These are phyloP conservation scores for Xylaria sp. DNA, from an alignment of 2,329 filamentous ascomycete species.

Conservation along the genomic window DNA sequence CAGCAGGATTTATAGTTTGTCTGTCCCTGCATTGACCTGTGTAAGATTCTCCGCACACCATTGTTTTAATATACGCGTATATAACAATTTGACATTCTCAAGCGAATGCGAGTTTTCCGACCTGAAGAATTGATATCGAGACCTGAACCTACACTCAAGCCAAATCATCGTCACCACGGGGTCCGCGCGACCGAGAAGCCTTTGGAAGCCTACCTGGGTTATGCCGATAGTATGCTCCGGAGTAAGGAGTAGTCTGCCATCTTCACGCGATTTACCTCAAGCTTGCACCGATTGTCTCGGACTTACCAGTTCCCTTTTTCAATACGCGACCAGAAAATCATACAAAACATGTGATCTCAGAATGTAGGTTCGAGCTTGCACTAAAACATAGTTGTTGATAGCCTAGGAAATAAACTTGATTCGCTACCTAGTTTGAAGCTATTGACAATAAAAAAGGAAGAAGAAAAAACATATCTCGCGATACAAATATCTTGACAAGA, in stretches of 20 bases:
- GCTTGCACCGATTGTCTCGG: neutral
- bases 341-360: too few relatives aligned
- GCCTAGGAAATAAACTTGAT: neutral
- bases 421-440: too few relatives aligned
- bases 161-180: too few relatives aligned
- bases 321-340: too few relatives aligned
- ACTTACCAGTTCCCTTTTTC: too few relatives aligned
- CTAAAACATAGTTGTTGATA: neutral
- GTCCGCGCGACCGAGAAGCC: too few relatives aligned
- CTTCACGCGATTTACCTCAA: neutral
- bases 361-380: too few relatives aligned
- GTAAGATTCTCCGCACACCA: neutral
- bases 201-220: too few relatives aligned
- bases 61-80: too few relatives aligned
- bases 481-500: conserved; percentile 39
- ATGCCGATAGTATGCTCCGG: neutral
- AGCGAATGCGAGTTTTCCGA: neutral
- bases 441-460: neutral
- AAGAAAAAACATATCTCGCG: neutral
- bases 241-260: neutral
- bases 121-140: neutral
- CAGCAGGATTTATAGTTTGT: neutral
- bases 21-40: neutral
- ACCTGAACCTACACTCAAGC: too few relatives aligned
- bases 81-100: neutral